A percentile compares a stretch with the other conserved stretches of the same genome.
Evolutionary conservation across 345 rosid species (phyloP).

Genomic region (Zanthoxylum bungeanum): DNA sequence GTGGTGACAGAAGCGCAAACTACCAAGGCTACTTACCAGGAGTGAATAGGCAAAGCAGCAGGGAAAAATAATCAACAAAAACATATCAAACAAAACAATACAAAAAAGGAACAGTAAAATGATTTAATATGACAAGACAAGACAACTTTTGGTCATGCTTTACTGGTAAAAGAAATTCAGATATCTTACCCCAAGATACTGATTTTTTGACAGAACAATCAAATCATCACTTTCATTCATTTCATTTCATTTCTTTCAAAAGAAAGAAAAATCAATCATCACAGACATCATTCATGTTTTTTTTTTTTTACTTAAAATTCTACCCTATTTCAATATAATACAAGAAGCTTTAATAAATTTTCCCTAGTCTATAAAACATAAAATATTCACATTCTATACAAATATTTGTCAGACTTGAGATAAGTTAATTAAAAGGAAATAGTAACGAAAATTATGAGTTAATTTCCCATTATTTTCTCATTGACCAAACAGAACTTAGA

Average conservation of each 20-base stretch:
- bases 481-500: slow-evolving; percentile 3
- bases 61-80: neutral
- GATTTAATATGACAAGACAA: slow-evolving; percentile 48
- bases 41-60: neutral
- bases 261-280: slow-evolving; percentile 1
- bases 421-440: neutral
- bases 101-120: slow-evolving; percentile 35
- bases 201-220: slow-evolving; percentile 33
- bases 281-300: neutral
- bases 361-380: neutral
- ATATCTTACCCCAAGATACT: slow-evolving; percentile 32
- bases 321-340: neutral
- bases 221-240: slow-evolving; percentile 24
- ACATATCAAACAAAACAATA: slow-evolving; percentile 7
- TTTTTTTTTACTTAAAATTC: too few relatives aligned
- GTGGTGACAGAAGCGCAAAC: neutral
- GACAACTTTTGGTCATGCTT: slow-evolving; percentile 33
- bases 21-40: neutral
- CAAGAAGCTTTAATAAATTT: neutral
- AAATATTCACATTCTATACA: neutral
- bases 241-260: slow-evolving; percentile 9
- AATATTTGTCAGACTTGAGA: neutral
- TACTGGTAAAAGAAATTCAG: slow-evolving; percentile 10
- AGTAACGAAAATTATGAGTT: neutral
- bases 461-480: neutral